Base-by-base conservation (phyloP, 1,139 yeast species). In the Groenewaldozyma sp. region DNA sequence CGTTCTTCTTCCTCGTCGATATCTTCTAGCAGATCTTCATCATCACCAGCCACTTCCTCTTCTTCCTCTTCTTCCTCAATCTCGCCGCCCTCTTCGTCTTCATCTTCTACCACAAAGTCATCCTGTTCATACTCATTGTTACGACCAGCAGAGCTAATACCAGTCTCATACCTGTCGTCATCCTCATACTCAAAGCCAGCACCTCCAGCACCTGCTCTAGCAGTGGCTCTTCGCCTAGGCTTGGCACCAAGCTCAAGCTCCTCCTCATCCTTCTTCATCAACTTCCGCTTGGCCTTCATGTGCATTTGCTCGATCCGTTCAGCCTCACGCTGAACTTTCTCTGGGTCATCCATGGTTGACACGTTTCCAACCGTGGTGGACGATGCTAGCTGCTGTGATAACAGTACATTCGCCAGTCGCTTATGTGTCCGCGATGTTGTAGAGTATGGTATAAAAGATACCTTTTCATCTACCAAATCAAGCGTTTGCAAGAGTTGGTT, bases 361-460 rank as follows among this genome's bases (percentile, higher is more conserved):
- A 86, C 78, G 34, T 82, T 80, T 45, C 79, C 78, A 34, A 78
- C 77, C 27, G 69, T 68, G 32, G 67, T 63, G 48, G 73, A 80
- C 48, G 70, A 52, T 37, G 47, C 47, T 53, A 68, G 70, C 58
- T 81, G 82, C 48, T 76, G 76, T 42, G 78, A 73, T 45, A 79
- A 77, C 36, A 88, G 78, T 11, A 91, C 88, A 49, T 74, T 75
- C 2, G 95, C 82, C 50, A 91, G 71, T 54, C 78, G 76, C 53
- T 76, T 73, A 59, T 91, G 97, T 3, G 94, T 81, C 39, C 75
- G 73, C 2, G 95, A 83, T 39, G 74, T 71, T 11, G 93, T 84
- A 0, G 95, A 84, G 0, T 95, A 79, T 16, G 98, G 98, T 40
- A 88, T 75, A 46, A 88, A 75, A 56, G 80, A 80, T 56, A 84